Evolutionary conservation across 1,284 basidiomycete species (phyloP).

Genomic region (Schizopora paradoxa): DNA sequence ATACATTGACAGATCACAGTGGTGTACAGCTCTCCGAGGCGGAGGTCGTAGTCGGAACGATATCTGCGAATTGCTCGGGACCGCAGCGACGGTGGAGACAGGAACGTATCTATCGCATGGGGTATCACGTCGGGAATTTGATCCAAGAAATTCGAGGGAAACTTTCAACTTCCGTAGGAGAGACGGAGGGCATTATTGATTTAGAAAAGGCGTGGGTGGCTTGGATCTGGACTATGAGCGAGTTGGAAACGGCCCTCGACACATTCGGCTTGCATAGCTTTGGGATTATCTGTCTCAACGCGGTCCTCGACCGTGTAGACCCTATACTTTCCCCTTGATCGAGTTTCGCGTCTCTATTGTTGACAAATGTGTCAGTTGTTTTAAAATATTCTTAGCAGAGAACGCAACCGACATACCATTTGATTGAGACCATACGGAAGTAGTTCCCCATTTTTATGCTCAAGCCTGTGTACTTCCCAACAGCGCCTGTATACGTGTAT

Average conservation of each 20-base stretch:
- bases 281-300: slow-evolving; percentile 54
- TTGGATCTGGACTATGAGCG: slow-evolving; percentile 50
- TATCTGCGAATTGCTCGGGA: slow-evolving; percentile 58
- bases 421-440: neutral
- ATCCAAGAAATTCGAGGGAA: slow-evolving; percentile 46
- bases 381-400: neutral
- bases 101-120: slow-evolving; percentile 59
- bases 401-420: neutral
- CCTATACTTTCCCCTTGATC: neutral
- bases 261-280: slow-evolving; percentile 63
- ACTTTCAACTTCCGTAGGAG: slow-evolving; percentile 34
- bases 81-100: slow-evolving; percentile 55
- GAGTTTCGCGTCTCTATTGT: neutral
- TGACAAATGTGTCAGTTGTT: neutral
- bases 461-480: slow-evolving; percentile 35
- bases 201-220: slow-evolving; percentile 56
- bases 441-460: neutral
- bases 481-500: slow-evolving; percentile 59
- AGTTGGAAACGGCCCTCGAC: slow-evolving; percentile 18
- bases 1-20: slow-evolving; percentile 55
- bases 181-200: slow-evolving; percentile 34
- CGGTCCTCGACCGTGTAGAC: slow-evolving; percentile 56
- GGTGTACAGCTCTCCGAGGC: slow-evolving; percentile 58
- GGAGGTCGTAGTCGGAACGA: slow-evolving; percentile 69
- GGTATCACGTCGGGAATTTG: slow-evolving; percentile 48